A percentile compares a stretch with the other conserved stretches of the same genome.
These are phyloP conservation scores for Meyerozyma smithsonii DNA, from an alignment of 1,139 yeast species.

Conservation along the genomic window DNA sequence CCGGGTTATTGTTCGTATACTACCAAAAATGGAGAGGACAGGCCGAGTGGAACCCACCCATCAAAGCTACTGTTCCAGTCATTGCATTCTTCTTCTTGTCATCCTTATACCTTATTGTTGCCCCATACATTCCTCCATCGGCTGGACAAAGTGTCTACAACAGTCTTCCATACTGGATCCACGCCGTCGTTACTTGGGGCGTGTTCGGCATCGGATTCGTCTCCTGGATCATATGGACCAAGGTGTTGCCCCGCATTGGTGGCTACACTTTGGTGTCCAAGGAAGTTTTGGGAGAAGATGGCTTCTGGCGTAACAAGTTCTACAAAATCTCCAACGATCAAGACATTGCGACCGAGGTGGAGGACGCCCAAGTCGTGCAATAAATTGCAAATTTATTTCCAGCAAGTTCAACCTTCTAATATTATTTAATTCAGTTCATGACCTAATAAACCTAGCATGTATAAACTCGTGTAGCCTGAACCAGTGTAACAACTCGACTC, in stretches of 20 bases:
- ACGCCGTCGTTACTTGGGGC: conserved; percentile 81
- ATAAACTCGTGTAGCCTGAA: too few relatives aligned
- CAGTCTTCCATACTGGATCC: conserved; percentile 69
- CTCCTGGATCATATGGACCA: conserved; percentile 70
- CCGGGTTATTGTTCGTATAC: conserved; percentile 38
- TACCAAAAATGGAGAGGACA: conserved; percentile 49
- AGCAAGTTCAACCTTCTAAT: neutral
- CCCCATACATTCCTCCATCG: conserved; percentile 79
- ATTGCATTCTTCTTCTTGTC: conserved; percentile 61
- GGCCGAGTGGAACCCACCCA: conserved; percentile 69
- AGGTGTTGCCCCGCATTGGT: conserved; percentile 52
- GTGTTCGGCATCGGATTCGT: conserved; percentile 65
- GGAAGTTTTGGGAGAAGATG: conserved; percentile 63
- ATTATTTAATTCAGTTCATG: neutral
- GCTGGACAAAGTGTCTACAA: conserved; percentile 64
- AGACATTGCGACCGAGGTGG: conserved; percentile 5
- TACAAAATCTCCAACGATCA: conserved; percentile 31
- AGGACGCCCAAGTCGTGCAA: neutral
- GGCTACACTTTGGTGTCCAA: conserved; percentile 55
- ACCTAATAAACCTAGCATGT: too few relatives aligned
- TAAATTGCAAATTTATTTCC: neutral
- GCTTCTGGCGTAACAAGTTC: conserved; percentile 70
- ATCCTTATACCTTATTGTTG: conserved; percentile 65
- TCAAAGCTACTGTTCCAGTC: conserved; percentile 63
- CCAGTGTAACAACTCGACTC: too few relatives aligned